phyloP scores from a whole-genome alignment of 441 rosid species.

The Syzygium malaccense region DNA sequence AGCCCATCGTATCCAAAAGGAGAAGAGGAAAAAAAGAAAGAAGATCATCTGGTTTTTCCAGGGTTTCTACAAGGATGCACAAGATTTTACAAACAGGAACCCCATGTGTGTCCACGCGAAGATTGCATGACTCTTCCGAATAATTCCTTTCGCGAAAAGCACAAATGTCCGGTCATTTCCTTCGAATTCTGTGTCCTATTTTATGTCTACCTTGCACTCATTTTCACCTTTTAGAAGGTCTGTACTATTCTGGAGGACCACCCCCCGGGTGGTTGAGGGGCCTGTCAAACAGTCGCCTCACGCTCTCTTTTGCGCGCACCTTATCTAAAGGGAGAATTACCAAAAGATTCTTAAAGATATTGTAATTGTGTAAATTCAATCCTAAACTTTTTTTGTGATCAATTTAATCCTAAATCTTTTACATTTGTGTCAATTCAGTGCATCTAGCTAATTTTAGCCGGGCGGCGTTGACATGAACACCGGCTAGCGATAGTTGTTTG shows the following conservation, averaged over 20 bases:
- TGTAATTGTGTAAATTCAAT: too few species aligned
- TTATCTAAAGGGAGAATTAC: background rate
- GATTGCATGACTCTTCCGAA: background rate
- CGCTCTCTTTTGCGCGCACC: background rate
- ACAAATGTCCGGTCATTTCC: background rate
- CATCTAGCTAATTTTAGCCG: rapidly evolving
- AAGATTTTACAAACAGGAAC: background rate
- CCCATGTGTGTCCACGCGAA: background rate
- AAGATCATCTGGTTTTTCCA: background rate
- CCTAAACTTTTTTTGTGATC: too few species aligned
- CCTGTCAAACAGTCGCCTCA: background rate
- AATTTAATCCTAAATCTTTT: too few species aligned
- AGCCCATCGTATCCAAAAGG: background rate
- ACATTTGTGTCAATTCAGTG: too few species aligned
- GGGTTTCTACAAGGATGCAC: background rate
- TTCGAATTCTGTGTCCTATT: background rate
- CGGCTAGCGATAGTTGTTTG: background rate
- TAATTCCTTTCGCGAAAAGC: background rate
- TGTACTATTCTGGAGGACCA: background rate
- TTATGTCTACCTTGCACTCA: background rate
- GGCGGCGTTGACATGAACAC: too few species aligned
- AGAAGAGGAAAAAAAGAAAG: background rate
- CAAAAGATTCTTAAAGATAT: too few species aligned
- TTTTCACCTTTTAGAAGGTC: background rate
- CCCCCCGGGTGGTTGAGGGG: background rate